Evolutionary conservation across 1,139 yeast genomes (phyloP), one percentile per base, ranked within the genome.

Genomic region (Saccharomyces hybrid): DNA sequence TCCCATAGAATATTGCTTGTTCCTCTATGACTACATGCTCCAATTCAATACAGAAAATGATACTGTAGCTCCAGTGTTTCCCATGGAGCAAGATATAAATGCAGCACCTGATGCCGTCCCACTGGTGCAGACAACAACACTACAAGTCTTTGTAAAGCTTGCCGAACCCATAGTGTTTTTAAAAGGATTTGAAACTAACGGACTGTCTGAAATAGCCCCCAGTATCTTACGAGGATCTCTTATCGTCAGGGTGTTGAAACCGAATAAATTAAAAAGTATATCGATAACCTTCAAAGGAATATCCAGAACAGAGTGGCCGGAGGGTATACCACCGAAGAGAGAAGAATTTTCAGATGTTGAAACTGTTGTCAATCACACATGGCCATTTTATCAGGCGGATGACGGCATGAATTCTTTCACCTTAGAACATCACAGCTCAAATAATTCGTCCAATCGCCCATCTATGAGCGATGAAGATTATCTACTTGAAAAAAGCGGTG

Each of bases 281-380:
- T 69, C 74, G 4, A 73, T 93, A 54, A 73, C 78, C 2, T 84
- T 93, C 65, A 78, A 79, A 56, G 98, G 98, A 1, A 67, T 71
- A 1, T 81, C 88, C 48, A 75, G 86, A 58, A 91, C 97, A 0
- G 97, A 90, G 59, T 91, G 98, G 98, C 98, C 98, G 2, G 98
- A 91, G 65, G 98, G 97, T 0, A 88, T 91, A 38, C 97, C 97
- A 0, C 96, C 97, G 0, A 86, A 86, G 64, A 81, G 83, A 8
- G 74, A 75, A 19, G 84, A 81, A 19, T 82, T 79, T 55, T 66
- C 70, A 34, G 97, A 90, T 64, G 69, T 78, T 26, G 79, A 78
- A 57, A 86, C 81, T 55, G 68, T 90, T 9, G 78, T 88, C 41
- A 78, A 81, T 54, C 97, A 91, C 66, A 83, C 87, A 8, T 93